These are phyloP conservation scores for Wickerhamomyces hampshirensis DNA, from an alignment of 805 yeast genomes.

Conservation along the genomic window DNA sequence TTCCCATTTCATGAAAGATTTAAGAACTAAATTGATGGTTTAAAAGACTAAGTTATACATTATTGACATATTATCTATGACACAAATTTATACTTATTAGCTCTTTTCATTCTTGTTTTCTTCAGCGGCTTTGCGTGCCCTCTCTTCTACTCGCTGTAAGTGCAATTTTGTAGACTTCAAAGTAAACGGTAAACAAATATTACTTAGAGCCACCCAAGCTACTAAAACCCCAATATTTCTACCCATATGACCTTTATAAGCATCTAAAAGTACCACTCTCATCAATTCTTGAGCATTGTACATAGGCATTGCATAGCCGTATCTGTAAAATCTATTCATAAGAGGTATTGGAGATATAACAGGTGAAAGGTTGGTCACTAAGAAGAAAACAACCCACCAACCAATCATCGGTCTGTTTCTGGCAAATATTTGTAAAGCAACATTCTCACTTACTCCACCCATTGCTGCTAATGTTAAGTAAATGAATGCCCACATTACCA, in stretches of 20 bases:
- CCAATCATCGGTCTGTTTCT: conserved; percentile 59
- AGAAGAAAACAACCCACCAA: conserved; percentile 65
- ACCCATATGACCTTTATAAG: conserved; percentile 49
- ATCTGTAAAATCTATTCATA: conserved; percentile 28
- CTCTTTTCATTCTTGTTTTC: conserved; percentile 1
- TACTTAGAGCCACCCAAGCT: conserved; percentile 49
- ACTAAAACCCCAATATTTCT: conserved; percentile 48
- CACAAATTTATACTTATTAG: too few relatives aligned
- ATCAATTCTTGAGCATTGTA: conserved; percentile 52
- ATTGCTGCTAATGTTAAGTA: conserved; percentile 62
- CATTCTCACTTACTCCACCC: conserved; percentile 62
- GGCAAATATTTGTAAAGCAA: conserved; percentile 44
- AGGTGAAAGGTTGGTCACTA: conserved; percentile 54
- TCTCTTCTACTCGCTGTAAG: conserved; percentile 10
- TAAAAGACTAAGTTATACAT: too few relatives aligned
- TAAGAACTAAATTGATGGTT: too few relatives aligned
- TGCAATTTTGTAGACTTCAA: conserved; percentile 11
- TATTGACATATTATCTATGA: too few relatives aligned
- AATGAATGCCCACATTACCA: conserved; percentile 59
- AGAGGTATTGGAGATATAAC: conserved; percentile 51
- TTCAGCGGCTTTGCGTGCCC: conserved; percentile 7
- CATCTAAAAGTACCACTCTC: conserved; percentile 49
- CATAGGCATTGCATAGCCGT: conserved; percentile 60
- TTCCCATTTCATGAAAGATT: too few relatives aligned
- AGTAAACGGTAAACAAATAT: conserved; percentile 32